phyloP scores from a whole-genome alignment of 208 protist genomes.

The Crithidia bombi region DNA sequence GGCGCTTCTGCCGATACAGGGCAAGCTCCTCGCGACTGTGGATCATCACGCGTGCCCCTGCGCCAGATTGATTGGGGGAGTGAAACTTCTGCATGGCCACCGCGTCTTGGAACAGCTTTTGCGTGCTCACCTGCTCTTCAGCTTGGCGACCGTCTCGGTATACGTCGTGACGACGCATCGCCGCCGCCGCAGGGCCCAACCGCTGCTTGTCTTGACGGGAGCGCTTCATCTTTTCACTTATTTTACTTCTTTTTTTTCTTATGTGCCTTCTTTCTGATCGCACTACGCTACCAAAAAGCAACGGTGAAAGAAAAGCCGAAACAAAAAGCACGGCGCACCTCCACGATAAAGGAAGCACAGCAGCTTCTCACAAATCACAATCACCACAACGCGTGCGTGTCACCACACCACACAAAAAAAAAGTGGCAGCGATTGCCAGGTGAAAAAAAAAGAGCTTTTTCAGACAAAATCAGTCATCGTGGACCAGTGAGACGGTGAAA shows the following conservation, averaged over 20 bases:
- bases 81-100: conserved; percentile 92
- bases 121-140: conserved; percentile 95
- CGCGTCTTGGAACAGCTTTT: conserved; percentile 98
- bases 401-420: too few species aligned
- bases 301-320: neutral
- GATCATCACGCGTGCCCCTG: conserved; percentile 93
- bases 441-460: too few species aligned
- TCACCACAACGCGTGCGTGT: too few species aligned
- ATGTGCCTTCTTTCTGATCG: too few species aligned
- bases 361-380: too few species aligned
- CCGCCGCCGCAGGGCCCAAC: conserved; percentile 78
- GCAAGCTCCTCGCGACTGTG: conserved; percentile 95
- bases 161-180: conserved; percentile 62
- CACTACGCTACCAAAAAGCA: too few species aligned
- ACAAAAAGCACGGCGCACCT: too few species aligned
- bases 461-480: too few species aligned
- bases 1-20: conserved; percentile 93
- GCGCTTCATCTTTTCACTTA: conserved; percentile 59
- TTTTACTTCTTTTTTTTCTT: too few species aligned
- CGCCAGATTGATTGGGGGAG: conserved; percentile 45
- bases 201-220: conserved; percentile 38
- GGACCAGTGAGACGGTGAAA: too few species aligned
- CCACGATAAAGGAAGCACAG: too few species aligned
- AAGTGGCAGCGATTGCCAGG: too few species aligned
- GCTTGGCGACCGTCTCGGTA: conserved; percentile 78